Percentiles rank a stretch among this genome's conserved stretches.
Conservation (phyloP, 2,329 filamentous ascomycete genomes). For the Aspergillus sp. region DNA sequence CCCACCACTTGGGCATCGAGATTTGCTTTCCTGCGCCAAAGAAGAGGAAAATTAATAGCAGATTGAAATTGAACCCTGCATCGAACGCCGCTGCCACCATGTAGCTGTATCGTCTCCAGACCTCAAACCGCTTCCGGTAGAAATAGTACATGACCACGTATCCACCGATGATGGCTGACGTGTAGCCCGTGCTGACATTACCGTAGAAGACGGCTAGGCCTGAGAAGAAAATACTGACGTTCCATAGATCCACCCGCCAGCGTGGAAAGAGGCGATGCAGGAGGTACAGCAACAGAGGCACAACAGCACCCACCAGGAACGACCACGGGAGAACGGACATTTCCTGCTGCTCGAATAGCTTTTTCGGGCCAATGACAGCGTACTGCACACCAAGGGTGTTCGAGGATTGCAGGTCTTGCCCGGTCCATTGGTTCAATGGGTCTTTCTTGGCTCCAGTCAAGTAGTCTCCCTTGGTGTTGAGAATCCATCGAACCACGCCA, state of each 20-base stretch:
- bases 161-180: conserved; percentile 51
- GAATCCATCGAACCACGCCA: conserved; percentile 52
- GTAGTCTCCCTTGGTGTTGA: conserved; percentile 50
- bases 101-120: conserved; percentile 56
- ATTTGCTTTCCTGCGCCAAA: conserved; percentile 51
- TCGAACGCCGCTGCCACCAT: conserved; percentile 55
- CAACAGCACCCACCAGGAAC: conserved; percentile 24
- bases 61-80: conserved; percentile 54
- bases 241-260: conserved; percentile 50
- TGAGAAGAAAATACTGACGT: conserved; percentile 55
- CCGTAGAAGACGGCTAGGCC: conserved; percentile 51
- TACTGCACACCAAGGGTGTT: conserved; percentile 54
- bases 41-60: conserved; percentile 55
- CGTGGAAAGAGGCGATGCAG: conserved; percentile 48
- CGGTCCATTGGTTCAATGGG: conserved; percentile 55
- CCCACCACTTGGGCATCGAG: conserved; percentile 58
- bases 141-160: conserved; percentile 54
- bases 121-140: conserved; percentile 47
- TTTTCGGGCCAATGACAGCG: conserved; percentile 43
- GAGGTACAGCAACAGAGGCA: conserved; percentile 36
- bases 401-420: conserved; percentile 44
- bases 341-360: conserved; percentile 21
- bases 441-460: conserved; percentile 45
- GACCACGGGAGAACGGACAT: conserved; percentile 24
- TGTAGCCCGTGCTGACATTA: conserved; percentile 53